These are phyloP conservation scores for Candida quercuum DNA, from an alignment of 805 yeast species.

Conservation along the genomic window DNA sequence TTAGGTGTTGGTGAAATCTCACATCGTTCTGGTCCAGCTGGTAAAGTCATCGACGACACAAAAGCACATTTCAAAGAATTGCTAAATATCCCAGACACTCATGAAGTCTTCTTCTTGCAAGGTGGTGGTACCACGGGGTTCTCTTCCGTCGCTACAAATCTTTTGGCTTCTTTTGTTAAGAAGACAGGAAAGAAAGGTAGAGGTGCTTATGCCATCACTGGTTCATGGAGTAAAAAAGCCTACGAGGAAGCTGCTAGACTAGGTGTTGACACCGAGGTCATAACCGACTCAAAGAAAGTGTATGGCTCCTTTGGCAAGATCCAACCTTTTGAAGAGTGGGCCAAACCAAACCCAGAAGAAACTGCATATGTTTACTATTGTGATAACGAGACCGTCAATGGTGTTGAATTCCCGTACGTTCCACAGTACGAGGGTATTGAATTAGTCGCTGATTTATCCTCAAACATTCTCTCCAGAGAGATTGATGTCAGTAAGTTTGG, in stretches of 20 bases:
- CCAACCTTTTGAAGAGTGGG: slow-evolving; percentile 65
- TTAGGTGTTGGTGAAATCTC: slow-evolving; percentile 95
- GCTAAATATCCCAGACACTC: slow-evolving; percentile 79
- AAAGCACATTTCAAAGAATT: slow-evolving; percentile 61
- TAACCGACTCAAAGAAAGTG: slow-evolving; percentile 56
- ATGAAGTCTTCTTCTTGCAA: slow-evolving; percentile 91
- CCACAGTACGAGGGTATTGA: slow-evolving; percentile 62
- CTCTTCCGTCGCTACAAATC: slow-evolving; percentile 78
- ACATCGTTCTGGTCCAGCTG: slow-evolving; percentile 86
- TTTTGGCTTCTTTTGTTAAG: slow-evolving; percentile 69
- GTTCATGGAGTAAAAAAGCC: slow-evolving; percentile 90
- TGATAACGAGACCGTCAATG: slow-evolving; percentile 97
- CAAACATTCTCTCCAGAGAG: slow-evolving; percentile 78
- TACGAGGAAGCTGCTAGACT: slow-evolving; percentile 81
- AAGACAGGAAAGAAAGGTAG: slow-evolving; percentile 70
- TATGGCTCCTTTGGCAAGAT: slow-evolving; percentile 59
- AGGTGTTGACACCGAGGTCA: slow-evolving; percentile 67
- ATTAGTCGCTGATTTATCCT: slow-evolving; percentile 91
- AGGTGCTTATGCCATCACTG: slow-evolving; percentile 86
- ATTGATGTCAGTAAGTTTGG: slow-evolving; percentile 85
- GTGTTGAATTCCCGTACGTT: slow-evolving; percentile 64
- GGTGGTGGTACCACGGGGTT: slow-evolving; percentile 99
- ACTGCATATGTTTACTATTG: slow-evolving; percentile 86
- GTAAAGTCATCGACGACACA: slow-evolving; percentile 68
- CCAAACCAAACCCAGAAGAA: slow-evolving; percentile 45